A percentile compares a stretch with the other conserved stretches of the same genome.
These are phyloP conservation scores for Aspergillus fijiensis DNA, from an alignment of 2,329 filamentous ascomycete species.

Conservation along the genomic window DNA sequence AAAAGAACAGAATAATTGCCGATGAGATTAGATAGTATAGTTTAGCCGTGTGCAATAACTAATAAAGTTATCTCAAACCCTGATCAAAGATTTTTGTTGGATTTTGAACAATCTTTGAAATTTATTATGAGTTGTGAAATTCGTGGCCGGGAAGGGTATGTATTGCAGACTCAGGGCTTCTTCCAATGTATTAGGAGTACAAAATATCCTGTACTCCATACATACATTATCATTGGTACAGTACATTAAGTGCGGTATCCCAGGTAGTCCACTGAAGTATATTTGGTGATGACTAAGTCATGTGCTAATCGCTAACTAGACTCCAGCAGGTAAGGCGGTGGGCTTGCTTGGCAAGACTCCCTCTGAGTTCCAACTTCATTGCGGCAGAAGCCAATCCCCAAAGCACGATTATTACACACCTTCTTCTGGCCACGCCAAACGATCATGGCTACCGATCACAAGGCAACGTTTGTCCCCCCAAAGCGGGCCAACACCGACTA, in stretches of 20 bases:
- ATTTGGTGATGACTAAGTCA: conserved; percentile 2
- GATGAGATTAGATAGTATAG: too few species aligned
- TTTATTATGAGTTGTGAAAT: too few species aligned
- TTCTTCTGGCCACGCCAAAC: conserved; percentile 12
- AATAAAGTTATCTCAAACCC: too few species aligned
- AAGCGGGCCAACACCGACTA: conserved; percentile 81
- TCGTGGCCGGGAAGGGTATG: too few species aligned
- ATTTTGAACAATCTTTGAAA: too few species aligned
- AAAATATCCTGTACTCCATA: too few species aligned
- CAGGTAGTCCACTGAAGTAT: neutral
- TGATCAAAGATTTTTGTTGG: too few species aligned
- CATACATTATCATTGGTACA: too few species aligned
- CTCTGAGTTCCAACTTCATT: conserved; percentile 31
- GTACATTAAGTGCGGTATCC: neutral
- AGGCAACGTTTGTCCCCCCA: conserved; percentile 62
- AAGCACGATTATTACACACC: conserved; percentile 19
- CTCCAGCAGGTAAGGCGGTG: conserved; percentile 8
- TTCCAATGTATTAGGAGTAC: too few species aligned
- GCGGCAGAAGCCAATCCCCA: conserved; percentile 19
- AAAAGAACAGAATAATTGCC: too few species aligned
- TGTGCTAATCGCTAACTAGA: neutral
- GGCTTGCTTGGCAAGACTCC: conserved; percentile 28
- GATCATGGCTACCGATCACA: conserved; percentile 40
- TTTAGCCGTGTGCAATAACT: too few species aligned
- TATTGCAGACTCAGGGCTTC: neutral